phyloP scores from a whole-genome alignment of 1,284 basidiomycete genomes.

The Melampsora americana region DNA sequence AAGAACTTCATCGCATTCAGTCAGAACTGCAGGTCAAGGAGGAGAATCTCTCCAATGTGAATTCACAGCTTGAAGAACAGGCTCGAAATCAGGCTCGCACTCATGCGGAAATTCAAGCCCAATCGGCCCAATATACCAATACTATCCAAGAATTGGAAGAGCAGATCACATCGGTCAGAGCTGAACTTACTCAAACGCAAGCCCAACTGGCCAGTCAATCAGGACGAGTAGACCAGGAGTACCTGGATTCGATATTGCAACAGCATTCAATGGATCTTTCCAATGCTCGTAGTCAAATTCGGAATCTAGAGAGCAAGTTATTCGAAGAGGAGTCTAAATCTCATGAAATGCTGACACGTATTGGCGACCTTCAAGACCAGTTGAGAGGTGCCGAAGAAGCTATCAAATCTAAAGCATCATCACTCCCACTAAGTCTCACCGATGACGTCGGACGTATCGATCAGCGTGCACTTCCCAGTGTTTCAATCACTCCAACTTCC shows the following conservation, averaged over 20 bases:
- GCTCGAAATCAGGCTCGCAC: not conserved
- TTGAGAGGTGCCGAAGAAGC: slow-evolving; percentile 36
- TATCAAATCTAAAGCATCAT: slow-evolving; percentile 6
- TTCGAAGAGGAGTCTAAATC: slow-evolving; percentile 43
- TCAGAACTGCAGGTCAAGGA: not conserved
- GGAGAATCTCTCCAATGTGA: slow-evolving; percentile 6
- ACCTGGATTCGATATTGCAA: slow-evolving; percentile 40
- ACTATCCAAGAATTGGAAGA: not conserved
- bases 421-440: not conserved
- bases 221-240: slow-evolving; percentile 27
- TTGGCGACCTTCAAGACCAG: slow-evolving; percentile 38
- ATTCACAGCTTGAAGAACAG: slow-evolving; percentile 10
- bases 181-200: not conserved
- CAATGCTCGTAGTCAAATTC: slow-evolving; percentile 41
- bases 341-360: slow-evolving; percentile 43
- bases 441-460: not conserved
- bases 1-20: not conserved
- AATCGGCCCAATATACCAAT: not conserved
- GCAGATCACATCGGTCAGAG: not conserved
- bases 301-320: slow-evolving; percentile 31
- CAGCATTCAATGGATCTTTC: slow-evolving; percentile 44
- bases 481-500: not conserved
- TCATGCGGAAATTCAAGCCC: slow-evolving; percentile 1
- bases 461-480: not conserved
- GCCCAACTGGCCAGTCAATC: slow-evolving; percentile 8